Conservation (phyloP, 2,329 filamentous ascomycete species). For the Coniochaeta sp. region DNA sequence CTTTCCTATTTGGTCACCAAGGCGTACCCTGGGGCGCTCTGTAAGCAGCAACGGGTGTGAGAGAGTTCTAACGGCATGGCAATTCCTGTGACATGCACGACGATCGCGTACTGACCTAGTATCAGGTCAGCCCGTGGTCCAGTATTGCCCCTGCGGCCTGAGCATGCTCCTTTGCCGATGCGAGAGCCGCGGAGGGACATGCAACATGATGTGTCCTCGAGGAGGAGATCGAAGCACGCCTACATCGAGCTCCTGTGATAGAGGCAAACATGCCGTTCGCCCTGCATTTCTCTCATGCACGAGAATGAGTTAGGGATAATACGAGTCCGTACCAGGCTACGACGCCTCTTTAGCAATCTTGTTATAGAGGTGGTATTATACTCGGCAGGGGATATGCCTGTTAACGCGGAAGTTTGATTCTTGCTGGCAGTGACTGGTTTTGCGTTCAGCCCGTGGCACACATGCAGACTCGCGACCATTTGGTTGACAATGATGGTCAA, state of each 20-base stretch:
- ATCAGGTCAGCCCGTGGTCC: not conserved
- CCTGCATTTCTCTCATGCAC: not conserved
- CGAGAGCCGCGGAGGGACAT: not conserved
- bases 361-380: not conserved
- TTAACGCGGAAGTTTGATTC: not conserved
- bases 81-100: not conserved
- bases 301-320: not conserved
- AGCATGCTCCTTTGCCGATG: not conserved
- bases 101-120: not conserved
- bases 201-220: conserved; percentile 1
- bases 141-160: not conserved
- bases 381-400: not conserved
- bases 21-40: not conserved
- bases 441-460: not conserved
- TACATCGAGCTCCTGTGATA: conserved; percentile 4
- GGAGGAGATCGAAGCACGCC: not conserved
- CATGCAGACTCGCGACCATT: not conserved
- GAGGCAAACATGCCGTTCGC: not conserved
- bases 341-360: not conserved
- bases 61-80: not conserved
- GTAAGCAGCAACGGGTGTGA: not conserved
- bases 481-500: not conserved
- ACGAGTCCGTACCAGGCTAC: not conserved
- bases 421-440: not conserved
- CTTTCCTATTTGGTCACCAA: not conserved